These are phyloP conservation scores for Cystobasidium slooffiae DNA, from an alignment of 1,284 basidiomycete genomes.

Conservation along the genomic window DNA sequence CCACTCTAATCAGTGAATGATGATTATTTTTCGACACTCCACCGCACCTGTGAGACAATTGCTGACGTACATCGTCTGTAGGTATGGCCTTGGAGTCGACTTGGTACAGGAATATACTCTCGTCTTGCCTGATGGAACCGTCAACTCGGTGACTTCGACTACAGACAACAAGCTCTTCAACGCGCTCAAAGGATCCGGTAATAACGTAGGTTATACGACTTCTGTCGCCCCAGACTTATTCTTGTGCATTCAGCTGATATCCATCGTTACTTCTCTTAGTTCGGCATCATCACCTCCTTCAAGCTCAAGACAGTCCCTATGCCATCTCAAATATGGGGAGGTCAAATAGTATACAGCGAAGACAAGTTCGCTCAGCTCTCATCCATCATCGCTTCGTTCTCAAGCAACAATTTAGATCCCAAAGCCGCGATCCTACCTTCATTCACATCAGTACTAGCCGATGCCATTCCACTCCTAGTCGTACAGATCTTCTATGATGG, in stretches of 20 bases:
- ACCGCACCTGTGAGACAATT: too few relatives aligned
- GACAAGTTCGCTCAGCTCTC: not conserved
- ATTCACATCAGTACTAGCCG: not conserved
- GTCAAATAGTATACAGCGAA: not conserved
- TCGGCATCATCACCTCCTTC: conserved; percentile 25
- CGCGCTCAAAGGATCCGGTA: conserved; percentile 27
- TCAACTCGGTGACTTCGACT: not conserved
- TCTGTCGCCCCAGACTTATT: too few relatives aligned
- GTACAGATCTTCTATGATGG: conserved; percentile 24
- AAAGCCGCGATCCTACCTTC: conserved; percentile 24
- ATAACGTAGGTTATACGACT: conserved; percentile 1
- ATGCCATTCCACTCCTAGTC: not conserved
- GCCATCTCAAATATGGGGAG: conserved; percentile 21
- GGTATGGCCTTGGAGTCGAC: conserved; percentile 23
- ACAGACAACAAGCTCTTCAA: conserved; percentile 8
- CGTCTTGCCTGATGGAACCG: conserved; percentile 18
- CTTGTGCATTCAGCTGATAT: too few relatives aligned
- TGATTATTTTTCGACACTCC: too few relatives aligned
- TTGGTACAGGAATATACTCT: conserved; percentile 19
- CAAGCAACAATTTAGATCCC: not conserved
- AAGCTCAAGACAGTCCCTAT: conserved; percentile 19
- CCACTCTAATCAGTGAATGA: conserved; percentile 45
- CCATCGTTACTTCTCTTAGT: conserved; percentile 7
- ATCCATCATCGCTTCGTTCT: conserved; percentile 1
- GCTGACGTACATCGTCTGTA: not conserved